Conservation (phyloP, 192 early-diverging fungal genomes). For the Coemansia sp. region DNA sequence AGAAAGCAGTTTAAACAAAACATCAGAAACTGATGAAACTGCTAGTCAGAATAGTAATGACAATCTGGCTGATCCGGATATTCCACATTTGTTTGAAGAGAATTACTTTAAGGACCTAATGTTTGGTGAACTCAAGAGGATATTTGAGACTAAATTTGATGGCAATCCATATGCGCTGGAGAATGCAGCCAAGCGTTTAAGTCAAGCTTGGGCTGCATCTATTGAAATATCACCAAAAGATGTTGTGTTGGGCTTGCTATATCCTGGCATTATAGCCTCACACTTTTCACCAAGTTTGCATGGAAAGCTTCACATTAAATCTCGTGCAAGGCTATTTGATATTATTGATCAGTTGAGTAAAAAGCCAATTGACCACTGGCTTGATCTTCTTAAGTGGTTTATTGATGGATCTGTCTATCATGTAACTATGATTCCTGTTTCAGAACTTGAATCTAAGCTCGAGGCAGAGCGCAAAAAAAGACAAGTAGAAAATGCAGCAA, state of each 20-base stretch:
- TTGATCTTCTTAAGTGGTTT: conserved; percentile 48
- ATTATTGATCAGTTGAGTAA: conserved; percentile 20
- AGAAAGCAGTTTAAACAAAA: conserved; percentile 26
- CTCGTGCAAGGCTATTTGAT: conserved; percentile 32
- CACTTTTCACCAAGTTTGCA: conserved; percentile 30
- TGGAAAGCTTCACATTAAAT: conserved; percentile 20
- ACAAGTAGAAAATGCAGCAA: conserved; percentile 22
- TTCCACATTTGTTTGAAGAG: conserved; percentile 61
- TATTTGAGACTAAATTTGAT: conserved; percentile 41
- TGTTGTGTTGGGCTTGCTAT: conserved; percentile 20
- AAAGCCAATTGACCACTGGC: conserved; percentile 39
- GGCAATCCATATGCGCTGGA: conserved; percentile 30
- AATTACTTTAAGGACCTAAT: conserved; percentile 61
- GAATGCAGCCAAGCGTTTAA: conserved; percentile 24
- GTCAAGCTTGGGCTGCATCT: conserved; percentile 19
- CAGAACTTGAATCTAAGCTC: conserved; percentile 16
- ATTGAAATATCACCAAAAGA: conserved; percentile 40
- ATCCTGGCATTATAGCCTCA: conserved; percentile 37
- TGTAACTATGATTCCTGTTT: conserved; percentile 38
- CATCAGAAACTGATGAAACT: conserved; percentile 17
- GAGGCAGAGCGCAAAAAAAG: conserved; percentile 28
- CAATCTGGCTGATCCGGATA: conserved; percentile 27
- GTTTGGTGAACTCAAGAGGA: conserved; percentile 58
- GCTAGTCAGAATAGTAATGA: conserved; percentile 15
- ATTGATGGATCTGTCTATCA: conserved; percentile 26